These are phyloP conservation scores for Chiua virens DNA, from an alignment of 768 basidiomycete species.

Conservation along the genomic window DNA sequence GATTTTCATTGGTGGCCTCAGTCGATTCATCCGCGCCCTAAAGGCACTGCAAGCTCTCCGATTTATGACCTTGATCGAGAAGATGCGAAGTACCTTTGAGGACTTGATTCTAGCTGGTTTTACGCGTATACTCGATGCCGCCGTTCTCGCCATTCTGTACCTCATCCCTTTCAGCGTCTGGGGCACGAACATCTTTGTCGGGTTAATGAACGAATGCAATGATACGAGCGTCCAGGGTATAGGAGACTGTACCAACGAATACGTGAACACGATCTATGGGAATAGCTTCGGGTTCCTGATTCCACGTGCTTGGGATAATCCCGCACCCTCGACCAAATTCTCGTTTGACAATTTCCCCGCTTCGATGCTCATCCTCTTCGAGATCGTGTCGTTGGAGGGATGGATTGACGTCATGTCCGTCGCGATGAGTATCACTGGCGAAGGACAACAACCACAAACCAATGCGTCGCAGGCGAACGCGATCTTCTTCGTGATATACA, in stretches of 20 bases:
- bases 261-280: slow-evolving; percentile 58
- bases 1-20: slow-evolving; percentile 74
- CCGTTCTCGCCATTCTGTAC: slow-evolving; percentile 84
- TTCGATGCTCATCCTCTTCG: slow-evolving; percentile 89
- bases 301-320: slow-evolving; percentile 89
- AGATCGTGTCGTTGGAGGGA: slow-evolving; percentile 94
- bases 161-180: slow-evolving; percentile 92
- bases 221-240: slow-evolving; percentile 55
- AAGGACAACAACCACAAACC: slow-evolving; percentile 63
- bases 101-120: slow-evolving; percentile 86
- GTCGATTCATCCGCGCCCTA: slow-evolving; percentile 78
- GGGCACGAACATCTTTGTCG: slow-evolving; percentile 92
- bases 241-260: slow-evolving; percentile 74
- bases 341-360: slow-evolving; percentile 86
- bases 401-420: slow-evolving; percentile 93
- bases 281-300: slow-evolving; percentile 65
- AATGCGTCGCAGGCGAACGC: slow-evolving; percentile 82
- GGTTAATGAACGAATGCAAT: slow-evolving; percentile 82
- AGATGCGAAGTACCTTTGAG: slow-evolving; percentile 85
- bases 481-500: slow-evolving; percentile 90
- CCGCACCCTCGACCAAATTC: slow-evolving; percentile 79
- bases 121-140: slow-evolving; percentile 83
- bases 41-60: slow-evolving; percentile 88
- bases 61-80: slow-evolving; percentile 85
- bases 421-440: slow-evolving; percentile 75